Evolutionary conservation across 2,329 filamentous ascomycete species (phyloP), one percentile per base, ranked within the genome.

Genomic region (Elsinoe ampelina): DNA sequence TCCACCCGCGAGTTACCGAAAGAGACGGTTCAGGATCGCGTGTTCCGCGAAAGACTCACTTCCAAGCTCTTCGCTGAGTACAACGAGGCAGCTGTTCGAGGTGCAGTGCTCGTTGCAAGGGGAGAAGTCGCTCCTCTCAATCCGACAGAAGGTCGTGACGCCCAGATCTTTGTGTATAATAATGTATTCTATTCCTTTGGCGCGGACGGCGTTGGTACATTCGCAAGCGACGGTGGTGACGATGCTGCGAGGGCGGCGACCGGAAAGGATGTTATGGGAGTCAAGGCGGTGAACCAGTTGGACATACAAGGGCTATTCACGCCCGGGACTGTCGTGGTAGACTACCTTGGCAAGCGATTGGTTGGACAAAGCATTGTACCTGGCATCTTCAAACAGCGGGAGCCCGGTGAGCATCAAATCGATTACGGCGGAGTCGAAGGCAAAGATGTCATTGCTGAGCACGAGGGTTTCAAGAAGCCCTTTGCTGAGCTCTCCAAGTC

Each of bases 121-220:
- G 93, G 93, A 55, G 93, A 98, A 71, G 87, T 98, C 61, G 85
- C 90, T 17, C 89, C 93, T 5, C 75, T 98, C 56, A 98, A 98
- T 74, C 95, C 93, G 5, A 97, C 92, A 0, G 93, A 98, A 73
- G 84, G 80, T 61, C 83, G 80, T 63, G 92, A 98, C 70, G 93
- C 93, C 3, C 93, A 98, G 71, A 98, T 98, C 62, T 98, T 95
- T 67, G 92, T 98, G 20, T 96, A 97, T 77, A 97, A 97, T 78
- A 98, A 98, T 73, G 90, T 98, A 63, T 98, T 98, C 77, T 98
- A 95, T 77, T 97, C 93, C 0, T 97, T 96, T 65, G 93, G 93
- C 61, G 92, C 93, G 43, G 93, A 98, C 70, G 95, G 93, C 54
- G 93, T 97, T 45, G 92, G 93, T 42, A 98, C 93, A 13, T 98